phyloP scores from a whole-genome alignment of 495 filamentous ascomycete species.

The Tuber calosporum region DNA sequence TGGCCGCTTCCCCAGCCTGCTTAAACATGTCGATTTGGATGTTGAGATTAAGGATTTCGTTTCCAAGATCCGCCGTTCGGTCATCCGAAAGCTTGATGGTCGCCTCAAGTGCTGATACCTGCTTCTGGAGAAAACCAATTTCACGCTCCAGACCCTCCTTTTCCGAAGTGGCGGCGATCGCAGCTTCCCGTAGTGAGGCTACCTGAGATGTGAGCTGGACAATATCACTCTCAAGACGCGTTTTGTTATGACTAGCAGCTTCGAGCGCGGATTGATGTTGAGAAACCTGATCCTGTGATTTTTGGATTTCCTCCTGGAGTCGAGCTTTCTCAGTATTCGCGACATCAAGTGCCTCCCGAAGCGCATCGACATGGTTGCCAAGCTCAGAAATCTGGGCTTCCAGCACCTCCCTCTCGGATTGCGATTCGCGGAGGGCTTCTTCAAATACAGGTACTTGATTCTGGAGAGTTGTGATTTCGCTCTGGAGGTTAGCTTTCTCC shows the following conservation, averaged over 20 bases:
- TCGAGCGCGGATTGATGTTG: neutral
- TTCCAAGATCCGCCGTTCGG: constrained; percentile 16
- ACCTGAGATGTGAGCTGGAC: neutral
- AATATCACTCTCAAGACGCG: constrained; percentile 1
- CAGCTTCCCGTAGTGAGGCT: neutral
- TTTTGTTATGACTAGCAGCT: neutral
- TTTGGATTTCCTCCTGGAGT: neutral
- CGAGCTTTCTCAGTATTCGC: constrained; percentile 5
- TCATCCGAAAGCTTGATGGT: constrained; percentile 16
- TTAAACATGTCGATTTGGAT: neutral
- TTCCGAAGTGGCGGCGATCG: neutral
- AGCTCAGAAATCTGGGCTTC: constrained; percentile 26
- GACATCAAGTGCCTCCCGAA: constrained; percentile 18
- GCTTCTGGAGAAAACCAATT: constrained; percentile 17
- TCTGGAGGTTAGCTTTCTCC: constrained; percentile 17
- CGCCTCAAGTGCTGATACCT: constrained; percentile 24
- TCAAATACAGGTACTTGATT: constrained; percentile 22
- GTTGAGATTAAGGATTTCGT: neutral
- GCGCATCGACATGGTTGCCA: constrained; percentile 13
- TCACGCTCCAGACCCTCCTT: constrained; percentile 24
- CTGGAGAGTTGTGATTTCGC: constrained; percentile 21
- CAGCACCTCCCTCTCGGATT: constrained; percentile 13
- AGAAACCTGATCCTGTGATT: neutral
- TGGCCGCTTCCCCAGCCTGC: constrained; percentile 13
- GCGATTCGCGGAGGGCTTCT: constrained; percentile 11